Conservation (phyloP, 257 asterid genomes). For the Cordia subcordata region DNA sequence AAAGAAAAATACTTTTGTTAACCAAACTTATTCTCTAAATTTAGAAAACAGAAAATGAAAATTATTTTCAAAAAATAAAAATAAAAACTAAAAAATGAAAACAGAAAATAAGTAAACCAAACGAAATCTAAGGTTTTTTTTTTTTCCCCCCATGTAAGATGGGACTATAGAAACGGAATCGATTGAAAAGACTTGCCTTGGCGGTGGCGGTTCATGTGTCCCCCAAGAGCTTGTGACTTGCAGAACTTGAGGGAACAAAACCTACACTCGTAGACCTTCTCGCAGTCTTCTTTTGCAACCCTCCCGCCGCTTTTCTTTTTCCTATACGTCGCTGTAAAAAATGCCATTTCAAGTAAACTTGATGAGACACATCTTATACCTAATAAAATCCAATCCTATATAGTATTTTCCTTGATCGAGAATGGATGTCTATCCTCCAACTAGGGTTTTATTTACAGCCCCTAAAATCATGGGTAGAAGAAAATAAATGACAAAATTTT, state of each 20-base stretch:
- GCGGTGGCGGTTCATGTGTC: slow-evolving; percentile 99
- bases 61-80: no score
- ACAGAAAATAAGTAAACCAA: not conserved
- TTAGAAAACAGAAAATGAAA: no score
- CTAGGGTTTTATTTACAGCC: no score
- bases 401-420: no score
- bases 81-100: not conserved
- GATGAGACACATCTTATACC: slow-evolving; percentile 37
- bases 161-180: not conserved
- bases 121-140: not conserved
- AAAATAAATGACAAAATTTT: no score
- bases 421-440: no score
- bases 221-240: slow-evolving; percentile 99
- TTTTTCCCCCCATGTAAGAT: not conserved
- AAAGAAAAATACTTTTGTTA: no score
- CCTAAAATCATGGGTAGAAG: no score
- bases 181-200: slow-evolving; percentile 48
- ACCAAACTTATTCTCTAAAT: no score
- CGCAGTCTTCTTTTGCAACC: slow-evolving; percentile 48
- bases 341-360: slow-evolving; percentile 49
- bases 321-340: slow-evolving; percentile 36
- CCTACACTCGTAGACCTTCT: slow-evolving; percentile 95
- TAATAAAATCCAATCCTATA: slow-evolving; percentile 12
- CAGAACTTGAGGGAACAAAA: slow-evolving; percentile 98
- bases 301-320: slow-evolving; percentile 83